Conservation (phyloP, 2,329 filamentous ascomycete species). For the Sordariomycetes sp. region DNA sequence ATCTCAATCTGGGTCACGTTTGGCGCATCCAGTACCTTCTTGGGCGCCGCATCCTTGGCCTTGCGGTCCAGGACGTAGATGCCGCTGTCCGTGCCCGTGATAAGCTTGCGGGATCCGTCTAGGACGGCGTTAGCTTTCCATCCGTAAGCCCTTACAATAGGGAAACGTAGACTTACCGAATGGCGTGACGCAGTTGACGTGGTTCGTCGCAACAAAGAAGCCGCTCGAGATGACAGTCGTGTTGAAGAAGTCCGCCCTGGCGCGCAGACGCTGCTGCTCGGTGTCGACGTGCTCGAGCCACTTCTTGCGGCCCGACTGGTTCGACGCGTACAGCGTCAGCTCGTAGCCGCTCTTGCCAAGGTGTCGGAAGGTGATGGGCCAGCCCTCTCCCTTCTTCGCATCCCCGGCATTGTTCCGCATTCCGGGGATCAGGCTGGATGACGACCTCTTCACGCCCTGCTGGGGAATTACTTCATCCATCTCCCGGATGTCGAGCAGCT, state of each 20-base stretch:
- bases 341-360: constrained; percentile 94
- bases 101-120: constrained; percentile 91
- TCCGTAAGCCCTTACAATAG: constrained; percentile 2
- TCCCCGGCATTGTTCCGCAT: constrained; percentile 34
- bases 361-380: constrained; percentile 93
- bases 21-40: constrained; percentile 73
- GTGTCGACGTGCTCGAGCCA: constrained; percentile 94
- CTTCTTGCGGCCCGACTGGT: constrained; percentile 79
- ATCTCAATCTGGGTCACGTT: constrained; percentile 93
- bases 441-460: constrained; percentile 73
- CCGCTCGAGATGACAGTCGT: constrained; percentile 48
- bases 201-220: constrained; percentile 58
- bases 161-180: constrained; percentile 53
- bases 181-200: constrained; percentile 89
- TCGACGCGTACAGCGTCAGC: constrained; percentile 76
- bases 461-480: constrained; percentile 94
- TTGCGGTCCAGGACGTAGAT: constrained; percentile 89
- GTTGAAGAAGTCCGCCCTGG: constrained; percentile 87
- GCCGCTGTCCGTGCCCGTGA: constrained; percentile 89
- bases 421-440: constrained; percentile 66
- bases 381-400: constrained; percentile 61
- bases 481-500: constrained; percentile 84
- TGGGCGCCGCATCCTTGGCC: constrained; percentile 71
- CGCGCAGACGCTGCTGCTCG: constrained; percentile 77
- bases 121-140: constrained; percentile 10